Base-by-base conservation (phyloP, 1,284 basidiomycete species). In the Ustilago bromivora region DNA sequence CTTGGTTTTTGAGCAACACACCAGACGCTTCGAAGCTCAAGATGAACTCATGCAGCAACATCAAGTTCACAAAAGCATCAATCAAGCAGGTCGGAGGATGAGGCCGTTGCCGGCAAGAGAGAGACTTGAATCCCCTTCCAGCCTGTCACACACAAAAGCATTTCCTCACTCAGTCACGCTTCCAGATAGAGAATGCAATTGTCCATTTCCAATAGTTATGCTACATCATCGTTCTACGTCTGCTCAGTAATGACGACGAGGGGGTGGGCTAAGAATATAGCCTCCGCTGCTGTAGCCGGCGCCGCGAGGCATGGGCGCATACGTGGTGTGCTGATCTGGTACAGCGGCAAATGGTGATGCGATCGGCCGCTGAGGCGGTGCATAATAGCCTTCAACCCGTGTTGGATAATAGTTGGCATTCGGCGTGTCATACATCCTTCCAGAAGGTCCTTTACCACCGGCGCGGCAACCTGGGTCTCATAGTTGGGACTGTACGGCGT, bases 331-430 rank as follows among this genome's bases (percentile, higher is more conserved):
- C 32, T 23, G 32, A 19, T 19, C 10, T 11, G 15, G 32, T 11
- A 9, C n/a, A 23, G 52, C 52, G 9, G 34, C 52, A 36, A 38
- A 54, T 12, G 52, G 52, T 34, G 35, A 35, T 36, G 52, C 52
- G 52, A 15, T 11, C 35, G 8, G 40, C 23, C 41, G 17, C 51
- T 52, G 60, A 5, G 49, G 49, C 49, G 28, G 28, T 12, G 31
- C 10, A 32, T 51, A 51, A 32, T 51, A 51, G 23, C 49, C 49
- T n/a, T 51, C 49, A 51, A 60, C 57, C 8, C 64, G 70, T 13
- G 70, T 72, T 10, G 70, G 60, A 28, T 72, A 72, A 23, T 72
- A 72, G 53, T 66, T 72, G 59, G 66, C 64, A 57, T 72, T 72
- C 6, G 70, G 70, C 34, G 70, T 72, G 28, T 72, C 64, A 57